Conservation (phyloP, 164 flowering plant genomes). For the Warburgia ugandensis region DNA sequence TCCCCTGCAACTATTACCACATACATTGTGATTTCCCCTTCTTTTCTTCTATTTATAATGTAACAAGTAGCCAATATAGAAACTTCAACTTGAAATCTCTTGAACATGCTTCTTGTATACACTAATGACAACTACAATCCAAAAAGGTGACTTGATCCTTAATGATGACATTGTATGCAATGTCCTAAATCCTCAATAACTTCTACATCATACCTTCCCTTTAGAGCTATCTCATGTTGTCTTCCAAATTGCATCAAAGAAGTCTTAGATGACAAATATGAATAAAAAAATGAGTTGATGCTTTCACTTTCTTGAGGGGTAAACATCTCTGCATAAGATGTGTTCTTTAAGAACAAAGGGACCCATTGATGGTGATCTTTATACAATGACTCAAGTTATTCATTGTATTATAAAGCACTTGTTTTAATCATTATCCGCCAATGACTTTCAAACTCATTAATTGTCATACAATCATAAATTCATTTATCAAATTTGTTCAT, state of each 20-base stretch:
- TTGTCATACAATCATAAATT: too few relatives aligned
- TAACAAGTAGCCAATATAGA: slow-evolving; percentile 5
- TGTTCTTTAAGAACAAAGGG: slow-evolving; percentile 4
- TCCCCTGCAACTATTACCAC: slow-evolving; percentile 3
- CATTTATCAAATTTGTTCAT: too few relatives aligned
- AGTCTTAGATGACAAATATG: background rate
- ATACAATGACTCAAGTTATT: slow-evolving; percentile 7
- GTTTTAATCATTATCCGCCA: too few relatives aligned
- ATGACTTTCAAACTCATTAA: too few relatives aligned
- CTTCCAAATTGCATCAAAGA: slow-evolving; percentile 5
- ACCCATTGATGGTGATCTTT: slow-evolving; percentile 6
- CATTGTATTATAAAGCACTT: too few relatives aligned
- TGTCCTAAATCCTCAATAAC: slow-evolving; percentile 6
- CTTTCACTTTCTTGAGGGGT: background rate
- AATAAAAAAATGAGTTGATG: background rate
- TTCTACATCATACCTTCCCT: slow-evolving; percentile 3
- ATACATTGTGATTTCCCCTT: slow-evolving; percentile 2
- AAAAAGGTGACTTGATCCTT: slow-evolving; percentile 3
- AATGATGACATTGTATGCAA: too few relatives aligned
- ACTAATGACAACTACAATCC: slow-evolving; percentile 7
- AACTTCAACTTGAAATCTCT: slow-evolving; percentile 7
- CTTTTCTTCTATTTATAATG: background rate
- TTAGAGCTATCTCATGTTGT: slow-evolving; percentile 7
- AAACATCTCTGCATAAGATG: slow-evolving; percentile 4
- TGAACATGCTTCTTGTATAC: slow-evolving; percentile 5